phyloP scores from a whole-genome alignment of 306 rosid genomes.

The cucumber (Cucumis sativus) region DNA sequence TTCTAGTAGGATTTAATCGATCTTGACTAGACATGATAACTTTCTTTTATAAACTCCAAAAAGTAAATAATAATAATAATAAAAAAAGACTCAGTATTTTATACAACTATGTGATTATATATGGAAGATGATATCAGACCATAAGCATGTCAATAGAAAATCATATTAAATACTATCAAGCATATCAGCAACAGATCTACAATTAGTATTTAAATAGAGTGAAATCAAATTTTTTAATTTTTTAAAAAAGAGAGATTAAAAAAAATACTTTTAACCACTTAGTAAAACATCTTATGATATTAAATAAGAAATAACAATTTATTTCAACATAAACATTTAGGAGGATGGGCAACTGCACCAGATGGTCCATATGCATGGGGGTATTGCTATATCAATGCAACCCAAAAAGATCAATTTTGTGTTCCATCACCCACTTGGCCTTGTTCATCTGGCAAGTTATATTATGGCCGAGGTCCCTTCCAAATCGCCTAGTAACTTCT shows the following conservation, averaged over 20 bases:
- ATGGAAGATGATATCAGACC: neutral
- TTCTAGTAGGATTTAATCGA: too few relatives aligned
- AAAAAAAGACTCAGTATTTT: neutral
- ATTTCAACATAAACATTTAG: neutral
- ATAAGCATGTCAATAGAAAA: neutral
- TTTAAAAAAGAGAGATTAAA: too few relatives aligned
- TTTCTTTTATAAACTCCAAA: neutral
- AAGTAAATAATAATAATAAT: neutral
- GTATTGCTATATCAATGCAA: constrained; percentile 33
- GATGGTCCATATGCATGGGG: constrained; percentile 75
- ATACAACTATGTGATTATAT: neutral
- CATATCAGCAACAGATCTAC: too few relatives aligned
- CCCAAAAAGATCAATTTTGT: neutral
- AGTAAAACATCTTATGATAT: too few relatives aligned
- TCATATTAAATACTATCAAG: too few relatives aligned
- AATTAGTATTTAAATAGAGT: too few relatives aligned
- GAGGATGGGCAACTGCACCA: constrained; percentile 51
- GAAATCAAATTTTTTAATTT: too few relatives aligned
- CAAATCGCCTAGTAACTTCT: constrained; percentile 31
- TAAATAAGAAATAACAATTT: too few relatives aligned
- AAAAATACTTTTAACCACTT: too few relatives aligned
- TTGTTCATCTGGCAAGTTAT: constrained; percentile 36
- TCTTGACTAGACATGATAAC: too few relatives aligned
- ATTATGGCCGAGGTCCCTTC: constrained; percentile 50
- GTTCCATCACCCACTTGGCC: constrained; percentile 20